A percentile compares a stretch with the other conserved stretches of the same genome.
Evolutionary conservation across 2,329 filamentous ascomycete genomes (phyloP).

Genomic region (Talaromyces albobiverticillius): DNA sequence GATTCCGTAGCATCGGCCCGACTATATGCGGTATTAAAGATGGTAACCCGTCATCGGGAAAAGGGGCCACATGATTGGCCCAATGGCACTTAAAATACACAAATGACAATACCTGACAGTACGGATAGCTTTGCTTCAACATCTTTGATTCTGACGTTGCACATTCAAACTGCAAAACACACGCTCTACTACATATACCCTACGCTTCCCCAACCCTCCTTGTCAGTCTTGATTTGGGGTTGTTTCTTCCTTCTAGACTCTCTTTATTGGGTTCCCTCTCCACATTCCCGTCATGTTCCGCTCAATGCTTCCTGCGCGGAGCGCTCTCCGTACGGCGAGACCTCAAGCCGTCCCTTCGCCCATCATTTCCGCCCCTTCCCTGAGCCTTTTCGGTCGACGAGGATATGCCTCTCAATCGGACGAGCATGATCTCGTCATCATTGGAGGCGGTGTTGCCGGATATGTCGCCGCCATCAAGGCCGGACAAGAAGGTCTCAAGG

Average conservation of each 20-base stretch:
- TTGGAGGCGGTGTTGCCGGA: slow-evolving; percentile 95
- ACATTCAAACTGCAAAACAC: slow-evolving; percentile 8
- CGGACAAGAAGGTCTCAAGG: slow-evolving; percentile 94
- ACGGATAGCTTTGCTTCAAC: slow-evolving; percentile 15
- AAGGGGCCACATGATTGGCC: slow-evolving; percentile 3
- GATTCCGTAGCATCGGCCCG: slow-evolving; percentile 14
- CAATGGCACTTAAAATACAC: background rate
- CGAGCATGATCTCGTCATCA: slow-evolving; percentile 95
- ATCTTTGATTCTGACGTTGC: slow-evolving; percentile 10
- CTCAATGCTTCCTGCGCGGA: slow-evolving; percentile 50
- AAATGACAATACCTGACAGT: slow-evolving; percentile 13
- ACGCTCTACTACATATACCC: background rate
- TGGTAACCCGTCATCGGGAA: background rate
- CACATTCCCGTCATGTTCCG: slow-evolving; percentile 48
- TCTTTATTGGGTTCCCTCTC: background rate
- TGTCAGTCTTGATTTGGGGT: slow-evolving; percentile 5
- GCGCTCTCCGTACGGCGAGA: slow-evolving; percentile 36
- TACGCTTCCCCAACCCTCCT: background rate
- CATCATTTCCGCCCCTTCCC: slow-evolving; percentile 33
- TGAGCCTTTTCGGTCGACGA: slow-evolving; percentile 53
- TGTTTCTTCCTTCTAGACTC: background rate
- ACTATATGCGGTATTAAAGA: slow-evolving; percentile 12
- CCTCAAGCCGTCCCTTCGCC: slow-evolving; percentile 34
- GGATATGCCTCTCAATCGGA: slow-evolving; percentile 49
- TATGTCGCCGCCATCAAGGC: slow-evolving; percentile 99